Base-by-base conservation (phyloP, 1,284 basidiomycete species). In the Trichosporon sp. region DNA sequence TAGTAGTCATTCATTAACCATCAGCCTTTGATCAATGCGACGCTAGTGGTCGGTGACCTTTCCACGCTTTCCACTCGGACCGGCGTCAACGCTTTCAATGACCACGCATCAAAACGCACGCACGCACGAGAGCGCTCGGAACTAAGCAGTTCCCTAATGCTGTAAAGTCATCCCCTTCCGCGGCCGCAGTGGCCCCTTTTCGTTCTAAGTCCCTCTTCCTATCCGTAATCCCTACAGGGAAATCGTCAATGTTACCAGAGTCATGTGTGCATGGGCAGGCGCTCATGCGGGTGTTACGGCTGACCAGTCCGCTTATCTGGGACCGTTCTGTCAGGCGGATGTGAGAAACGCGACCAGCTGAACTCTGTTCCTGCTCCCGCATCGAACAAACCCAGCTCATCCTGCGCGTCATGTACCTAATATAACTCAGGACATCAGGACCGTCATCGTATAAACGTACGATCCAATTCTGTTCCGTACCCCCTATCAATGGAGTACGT, bases 321-420 rank as follows among this genome's bases (percentile, higher is more conserved):
- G 21, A 21, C 51, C 51, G 51, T 8, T 54, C 2, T 10, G 51
- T 19, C 21, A 26, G 51, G 51, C 21, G 51, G 48, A 54, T 21
- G 51, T 26, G 51, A 54, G 51, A 54, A 54, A 54, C 19, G 51
- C 51, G 51, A 54, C 51, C 4, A 26, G 5, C 51, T 11, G 51
- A 16, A 21, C 51, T 54, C 19, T 3, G 14, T n/a, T 19, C 51
- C 51, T 54, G 51, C 51, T 54, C 51, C 51, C 51, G 51, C 51
- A 11, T 54, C 19, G 14, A 54, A 16, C 51, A 10, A 11, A 54
- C 51, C 2, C 19, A 54, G 51, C 51, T n/a, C 19, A 26, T 54
- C 51, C 51, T 54, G 51, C 51, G 51, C 51, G 51, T 26, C 51
- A 54, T 54, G 51, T 26, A 21, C 51, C 21, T 19, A 63, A 32